Base-by-base conservation (phyloP, 179 eudicot genomes). In the Vitellaria paradoxa region DNA sequence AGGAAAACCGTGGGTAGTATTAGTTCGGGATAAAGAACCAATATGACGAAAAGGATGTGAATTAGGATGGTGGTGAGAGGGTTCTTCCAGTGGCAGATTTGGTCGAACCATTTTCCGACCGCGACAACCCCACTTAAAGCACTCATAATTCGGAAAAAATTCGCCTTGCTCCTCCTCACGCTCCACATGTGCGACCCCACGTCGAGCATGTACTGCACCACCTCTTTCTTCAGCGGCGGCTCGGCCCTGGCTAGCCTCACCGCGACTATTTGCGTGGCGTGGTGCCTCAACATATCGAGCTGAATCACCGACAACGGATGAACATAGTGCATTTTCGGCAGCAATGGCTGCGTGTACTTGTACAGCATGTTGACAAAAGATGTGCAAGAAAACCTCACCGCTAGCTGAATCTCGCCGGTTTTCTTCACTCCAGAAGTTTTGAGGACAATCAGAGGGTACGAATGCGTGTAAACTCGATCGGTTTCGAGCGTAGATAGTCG, bases 241-340 rank as follows among this genome's bases (percentile, higher is more conserved):
- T 92, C 97, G 0, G 96, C 86, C 49, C 96, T 74, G 24, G 83
- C 74, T 26, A 93, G 84, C 81, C 92, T 79, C 74, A 76, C 55
- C 0, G 86, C 76, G 23, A 93, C 89, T 37, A 91, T 81, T 74
- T 83, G 93, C 30, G 82, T 87, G 0, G 96, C 96, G 14, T 93
- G 91, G 75, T 88, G 83, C 77, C 93, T 81, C 74, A 93, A 80
- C 42, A 74, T 75, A 8, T 93, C 93, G 2, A 82, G 84, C 53
- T 91, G 92, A 10, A 61, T 82, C 63, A 92, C 84, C 0, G 93
- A 88, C 37, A 92, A 65, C 0, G 96, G 93, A 65, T 87, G 96
- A 47, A 82, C 76, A 52, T 91, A 91, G 69, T 92, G 95, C 97
- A 92, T 92, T 75, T 91, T 92, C 20, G 97, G 97, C 37, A 92